These are phyloP conservation scores for Colletotrichum coccodes DNA, from an alignment of 2,329 filamentous ascomycete species.

Conservation along the genomic window DNA sequence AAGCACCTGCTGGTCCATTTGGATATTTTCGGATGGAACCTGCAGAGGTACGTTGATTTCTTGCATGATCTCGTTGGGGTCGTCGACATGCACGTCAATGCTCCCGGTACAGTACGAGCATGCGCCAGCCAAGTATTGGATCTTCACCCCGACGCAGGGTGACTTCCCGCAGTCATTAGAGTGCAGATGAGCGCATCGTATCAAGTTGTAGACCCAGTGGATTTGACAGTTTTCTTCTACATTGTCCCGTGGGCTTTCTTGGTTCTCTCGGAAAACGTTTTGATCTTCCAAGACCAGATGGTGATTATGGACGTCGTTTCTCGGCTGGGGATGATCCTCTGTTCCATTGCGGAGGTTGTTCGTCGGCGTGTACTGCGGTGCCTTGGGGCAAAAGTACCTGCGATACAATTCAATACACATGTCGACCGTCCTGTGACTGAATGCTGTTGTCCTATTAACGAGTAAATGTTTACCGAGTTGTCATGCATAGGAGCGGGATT, in stretches of 20 bases:
- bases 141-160: background rate
- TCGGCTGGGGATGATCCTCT: background rate
- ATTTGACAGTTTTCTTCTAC: background rate
- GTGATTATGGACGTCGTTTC: background rate
- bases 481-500: too few species aligned
- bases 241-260: conserved; percentile 1
- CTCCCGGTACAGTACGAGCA: conserved; percentile 13
- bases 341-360: background rate
- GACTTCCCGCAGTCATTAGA: background rate
- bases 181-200: conserved; percentile 16
- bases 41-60: background rate
- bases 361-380: background rate
- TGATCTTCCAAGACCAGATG: background rate
- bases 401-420: conserved; percentile 26
- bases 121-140: background rate
- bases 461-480: background rate
- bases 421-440: background rate
- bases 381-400: conserved; percentile 23
- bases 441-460: background rate
- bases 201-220: conserved; percentile 17
- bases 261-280: conserved; percentile 17
- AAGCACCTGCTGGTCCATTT: background rate
- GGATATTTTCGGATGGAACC: background rate
- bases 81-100: conserved; percentile 10
- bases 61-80: background rate